Evolutionary conservation across 345 rosid genomes (phyloP).

Genomic region (Sisymbrium irio): DNA sequence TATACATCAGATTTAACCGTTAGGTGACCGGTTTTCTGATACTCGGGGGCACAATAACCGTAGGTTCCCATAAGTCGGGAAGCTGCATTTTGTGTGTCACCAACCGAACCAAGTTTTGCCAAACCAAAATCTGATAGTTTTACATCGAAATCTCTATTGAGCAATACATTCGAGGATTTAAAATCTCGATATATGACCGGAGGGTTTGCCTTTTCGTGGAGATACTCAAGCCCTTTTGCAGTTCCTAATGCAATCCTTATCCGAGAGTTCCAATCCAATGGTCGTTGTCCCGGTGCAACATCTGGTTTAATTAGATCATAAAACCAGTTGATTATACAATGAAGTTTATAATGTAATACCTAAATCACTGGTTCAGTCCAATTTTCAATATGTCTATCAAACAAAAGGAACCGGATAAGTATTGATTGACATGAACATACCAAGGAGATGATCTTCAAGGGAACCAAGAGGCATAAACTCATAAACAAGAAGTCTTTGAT

Average conservation of each 20-base stretch:
- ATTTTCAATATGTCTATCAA: not conserved
- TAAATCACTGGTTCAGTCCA: not conserved
- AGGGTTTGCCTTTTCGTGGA: slow-evolving; percentile 80
- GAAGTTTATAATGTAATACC: not conserved
- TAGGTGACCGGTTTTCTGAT: slow-evolving; percentile 69
- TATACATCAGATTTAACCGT: slow-evolving; percentile 80
- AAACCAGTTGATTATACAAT: not conserved
- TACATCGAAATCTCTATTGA: slow-evolving; percentile 48
- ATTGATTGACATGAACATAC: slow-evolving; percentile 37
- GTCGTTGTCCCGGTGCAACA: slow-evolving; percentile 38
- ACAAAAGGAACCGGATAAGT: not conserved
- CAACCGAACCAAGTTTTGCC: slow-evolving; percentile 76
- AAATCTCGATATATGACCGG: slow-evolving; percentile 81
- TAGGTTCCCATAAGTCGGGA: slow-evolving; percentile 77
- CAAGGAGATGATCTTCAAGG: slow-evolving; percentile 78
- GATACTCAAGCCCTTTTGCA: slow-evolving; percentile 70
- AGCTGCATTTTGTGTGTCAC: slow-evolving; percentile 66
- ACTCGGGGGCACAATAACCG: slow-evolving; percentile 91
- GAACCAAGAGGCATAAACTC: slow-evolving; percentile 91
- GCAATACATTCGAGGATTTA: slow-evolving; percentile 78
- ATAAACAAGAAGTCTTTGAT: slow-evolving; percentile 87
- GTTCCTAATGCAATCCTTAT: slow-evolving; percentile 74
- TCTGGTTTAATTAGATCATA: slow-evolving; percentile 37
- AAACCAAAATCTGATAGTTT: slow-evolving; percentile 86
- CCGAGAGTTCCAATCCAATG: slow-evolving; percentile 68